A percentile compares a stretch with the other conserved stretches of the same genome.
Conservation (phyloP, 2,329 filamentous ascomycete genomes). For the Hypoxylon sp. region DNA sequence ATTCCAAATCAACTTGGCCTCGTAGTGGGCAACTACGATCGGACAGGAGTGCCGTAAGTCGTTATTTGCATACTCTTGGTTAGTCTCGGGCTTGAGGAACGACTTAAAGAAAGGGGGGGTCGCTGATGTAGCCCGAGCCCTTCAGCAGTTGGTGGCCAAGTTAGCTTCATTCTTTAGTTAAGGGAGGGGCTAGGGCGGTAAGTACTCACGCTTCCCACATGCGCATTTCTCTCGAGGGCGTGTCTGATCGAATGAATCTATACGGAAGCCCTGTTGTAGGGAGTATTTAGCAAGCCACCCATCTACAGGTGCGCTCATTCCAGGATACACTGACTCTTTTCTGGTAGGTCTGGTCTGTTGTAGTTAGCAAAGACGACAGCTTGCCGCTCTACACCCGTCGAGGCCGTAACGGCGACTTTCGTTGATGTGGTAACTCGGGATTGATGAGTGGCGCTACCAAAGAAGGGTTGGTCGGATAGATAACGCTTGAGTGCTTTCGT, state of each 20-base stretch:
- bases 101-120: slow-evolving; percentile 50
- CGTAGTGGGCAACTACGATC: slow-evolving; percentile 45
- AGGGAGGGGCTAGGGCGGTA: too few relatives aligned
- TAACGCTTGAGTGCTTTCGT: slow-evolving; percentile 46
- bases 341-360: slow-evolving; percentile 47
- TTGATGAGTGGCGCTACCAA: slow-evolving; percentile 46
- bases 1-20: slow-evolving; percentile 48
- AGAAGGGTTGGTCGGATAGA: slow-evolving; percentile 49
- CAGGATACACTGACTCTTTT: slow-evolving; percentile 38
- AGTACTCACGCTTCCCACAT: slow-evolving; percentile 51
- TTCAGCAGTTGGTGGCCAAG: slow-evolving; percentile 16
- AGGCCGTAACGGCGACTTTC: slow-evolving; percentile 49
- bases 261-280: slow-evolving; percentile 48
- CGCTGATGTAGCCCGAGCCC: slow-evolving; percentile 49
- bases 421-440: slow-evolving; percentile 43
- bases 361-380: slow-evolving; percentile 51
- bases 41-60: slow-evolving; percentile 45
- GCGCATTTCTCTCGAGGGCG: slow-evolving; percentile 46
- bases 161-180: background rate
- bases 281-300: slow-evolving; percentile 5
- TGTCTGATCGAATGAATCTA: slow-evolving; percentile 46
- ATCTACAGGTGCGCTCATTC: background rate
- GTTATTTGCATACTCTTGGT: slow-evolving; percentile 44
- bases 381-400: slow-evolving; percentile 41
- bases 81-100: slow-evolving; percentile 47